Percentiles rank a stretch among this genome's conserved stretches.
Evolutionary conservation across 2,329 filamentous ascomycete genomes (phyloP).

Genomic region (Botrytis pseudocinerea): DNA sequence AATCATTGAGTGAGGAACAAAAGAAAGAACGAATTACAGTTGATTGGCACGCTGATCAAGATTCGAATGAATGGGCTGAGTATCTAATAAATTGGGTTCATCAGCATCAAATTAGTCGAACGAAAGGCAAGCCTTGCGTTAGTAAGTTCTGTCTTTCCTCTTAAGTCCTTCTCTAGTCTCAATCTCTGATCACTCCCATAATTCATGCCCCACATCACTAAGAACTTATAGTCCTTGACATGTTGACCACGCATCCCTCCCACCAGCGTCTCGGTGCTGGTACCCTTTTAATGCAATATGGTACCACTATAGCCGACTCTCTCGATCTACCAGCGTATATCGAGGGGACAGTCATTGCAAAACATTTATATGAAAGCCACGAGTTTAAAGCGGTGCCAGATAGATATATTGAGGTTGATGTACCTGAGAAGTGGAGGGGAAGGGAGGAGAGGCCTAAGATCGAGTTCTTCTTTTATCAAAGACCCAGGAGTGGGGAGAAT

Average conservation of each 20-base stretch:
- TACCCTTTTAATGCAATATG: conserved; percentile 43
- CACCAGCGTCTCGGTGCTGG: conserved; percentile 44
- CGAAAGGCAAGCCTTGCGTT: conserved; percentile 26
- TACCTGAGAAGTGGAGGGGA: conserved; percentile 28
- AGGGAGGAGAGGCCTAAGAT: conserved; percentile 21
- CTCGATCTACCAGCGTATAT: conserved; percentile 25
- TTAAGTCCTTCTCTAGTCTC: neutral
- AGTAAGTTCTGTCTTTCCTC: conserved; percentile 21
- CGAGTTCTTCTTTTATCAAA: conserved; percentile 28
- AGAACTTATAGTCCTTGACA: conserved; percentile 38
- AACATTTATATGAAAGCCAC: conserved; percentile 29
- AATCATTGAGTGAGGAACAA: conserved; percentile 24
- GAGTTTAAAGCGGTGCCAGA: conserved; percentile 26
- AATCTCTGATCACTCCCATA: too few species aligned
- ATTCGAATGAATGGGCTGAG: conserved; percentile 29
- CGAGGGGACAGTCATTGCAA: conserved; percentile 25
- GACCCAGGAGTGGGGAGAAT: neutral
- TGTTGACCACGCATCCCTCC: conserved; percentile 42
- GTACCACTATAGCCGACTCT: conserved; percentile 39
- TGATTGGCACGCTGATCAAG: conserved; percentile 29
- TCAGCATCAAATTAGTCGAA: conserved; percentile 24
- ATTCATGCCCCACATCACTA: neutral
- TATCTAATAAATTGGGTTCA: conserved; percentile 26
- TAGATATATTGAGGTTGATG: conserved; percentile 24
- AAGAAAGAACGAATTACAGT: conserved; percentile 26